Evolutionary conservation across 331 rosid genomes (phyloP), one percentile per base, ranked within the genome.

Genomic region (Acacia concinna): DNA sequence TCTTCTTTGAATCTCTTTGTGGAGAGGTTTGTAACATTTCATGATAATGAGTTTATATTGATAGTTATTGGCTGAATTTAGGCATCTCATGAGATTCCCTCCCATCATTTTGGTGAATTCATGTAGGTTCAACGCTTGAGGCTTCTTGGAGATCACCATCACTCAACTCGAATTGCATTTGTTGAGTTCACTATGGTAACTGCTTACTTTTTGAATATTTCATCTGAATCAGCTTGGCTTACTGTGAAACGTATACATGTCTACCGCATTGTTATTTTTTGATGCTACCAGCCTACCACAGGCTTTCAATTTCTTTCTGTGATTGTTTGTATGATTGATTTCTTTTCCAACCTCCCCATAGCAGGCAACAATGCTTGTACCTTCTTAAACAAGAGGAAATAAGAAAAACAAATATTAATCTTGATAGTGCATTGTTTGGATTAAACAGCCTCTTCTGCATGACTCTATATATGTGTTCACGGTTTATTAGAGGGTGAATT

Each of bases 131-230:
- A 86, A 60, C 94, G 94, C 68, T 59, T 93, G 91, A 91, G 97
- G 96, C 94, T 93, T 37, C 96, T 93, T 35, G 98, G 98, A 32
- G 98, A 93, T 78, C 86, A 90, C 78, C 97, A 93, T 76, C 98
- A 93, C 77, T 91, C 97, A 51, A 91, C 98, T 80, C 94, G 96
- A 25, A 93, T 93, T 81, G 95, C 96, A 20, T 93, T 93, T 83
- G 97, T 93, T 56, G 98, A 93, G 78, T 93, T 93, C 77, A 15
- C 90, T 1, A 44, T 93, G 88, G 98, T 93, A 91, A 84, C 78
- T 79, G 56, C 79, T 72, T 67, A 8, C 5, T 66, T 71, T 49
- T 54, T 5, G 40, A 38, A n/a, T 15, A 2, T n/a, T 75, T 71
- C 17, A 54, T 57, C 41, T 17, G 23, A 82, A 4, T 21, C n/a